Base-by-base conservation (phyloP, 805 yeast genomes). In the Zygotorulaspora sp. region DNA sequence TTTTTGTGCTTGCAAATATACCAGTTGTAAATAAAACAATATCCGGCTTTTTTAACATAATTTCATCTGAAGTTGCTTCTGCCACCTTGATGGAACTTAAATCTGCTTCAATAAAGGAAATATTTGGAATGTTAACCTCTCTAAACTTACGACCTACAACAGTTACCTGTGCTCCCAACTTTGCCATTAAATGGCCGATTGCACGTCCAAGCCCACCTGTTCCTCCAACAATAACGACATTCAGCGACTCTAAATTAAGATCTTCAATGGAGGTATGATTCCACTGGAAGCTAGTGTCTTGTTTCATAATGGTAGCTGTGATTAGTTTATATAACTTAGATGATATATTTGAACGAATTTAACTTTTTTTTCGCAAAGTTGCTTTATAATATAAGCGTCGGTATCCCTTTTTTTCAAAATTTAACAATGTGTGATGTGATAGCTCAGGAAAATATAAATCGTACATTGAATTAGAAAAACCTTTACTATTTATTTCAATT, bases 161-260 rank as follows among this genome's bases (percentile, higher is more conserved):
- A 1, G 63, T 62, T 4, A 65, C 68, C 1, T 49, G 31, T 1
- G 60, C 63, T 15, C 66, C 68, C 6, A 42, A 30, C 2, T 37
- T 12, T 1, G 63, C 60, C 12, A 63, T 38, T 6, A 36, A 35
- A 8, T 38, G 40, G 3, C 58, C 45, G n/a, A 66, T 42, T 2
- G 68, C 60, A 15, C 65, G 55, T 4, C 71, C 71, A 3, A 66
- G 38, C 3, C 71, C 71, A 35, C 65, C 64, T 1, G 70, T 67
- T 8, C 71, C 71, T 17, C 71, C 71, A 27, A 67, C 44, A n/a
- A 65, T 35, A 2, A 52, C 47, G 3, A 55, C 56, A 14, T 54
- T 51, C 15, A 49, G 22, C 12, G 28, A 19, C 9, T 18, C 30
- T 16, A 45, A 20, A n/a, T 36, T 30, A 11, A 41, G 27, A 10